Percentiles rank a stretch among this genome's conserved stretches.
Evolutionary conservation across 2,329 filamentous ascomycete species (phyloP).

Genomic region (Colletotrichum lindemuthianum): DNA sequence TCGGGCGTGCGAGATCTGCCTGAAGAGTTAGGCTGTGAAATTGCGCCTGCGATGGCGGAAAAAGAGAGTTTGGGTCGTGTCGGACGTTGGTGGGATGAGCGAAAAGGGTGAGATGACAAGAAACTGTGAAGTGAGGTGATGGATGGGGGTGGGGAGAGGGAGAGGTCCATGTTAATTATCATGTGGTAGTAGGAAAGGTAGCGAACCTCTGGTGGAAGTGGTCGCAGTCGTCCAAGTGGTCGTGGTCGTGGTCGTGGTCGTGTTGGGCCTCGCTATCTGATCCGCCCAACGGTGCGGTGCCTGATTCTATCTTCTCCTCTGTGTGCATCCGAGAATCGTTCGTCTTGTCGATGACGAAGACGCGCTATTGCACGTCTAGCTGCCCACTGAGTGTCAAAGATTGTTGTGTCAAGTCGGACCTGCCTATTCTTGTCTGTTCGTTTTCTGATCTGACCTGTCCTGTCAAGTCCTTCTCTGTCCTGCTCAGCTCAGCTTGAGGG

Average conservation of each 20-base stretch:
- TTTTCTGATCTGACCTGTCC: no score
- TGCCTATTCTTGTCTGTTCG: not conserved
- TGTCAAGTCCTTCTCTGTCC: not conserved
- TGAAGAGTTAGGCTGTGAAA: slow-evolving; percentile 24
- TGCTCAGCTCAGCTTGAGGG: slow-evolving; percentile 20
- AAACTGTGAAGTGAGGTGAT: slow-evolving; percentile 30
- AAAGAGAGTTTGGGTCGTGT: slow-evolving; percentile 30
- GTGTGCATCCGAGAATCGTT: no score
- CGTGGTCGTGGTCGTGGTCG: slow-evolving; percentile 14
- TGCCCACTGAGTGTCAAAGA: no score
- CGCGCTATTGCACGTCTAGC: no score
- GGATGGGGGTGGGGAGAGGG: slow-evolving; percentile 1
- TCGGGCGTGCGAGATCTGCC: slow-evolving; percentile 12
- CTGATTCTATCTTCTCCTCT: no score
- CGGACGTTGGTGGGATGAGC: slow-evolving; percentile 32
- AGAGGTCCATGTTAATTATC: slow-evolving; percentile 26
- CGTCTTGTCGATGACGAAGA: no score
- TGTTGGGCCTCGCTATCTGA: slow-evolving; percentile 22
- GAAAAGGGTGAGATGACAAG: slow-evolving; percentile 34
- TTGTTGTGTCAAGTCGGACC: not conserved
- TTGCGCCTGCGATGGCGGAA: not conserved
- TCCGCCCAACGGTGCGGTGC: slow-evolving; percentile 1
- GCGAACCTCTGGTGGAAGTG: slow-evolving; percentile 26
- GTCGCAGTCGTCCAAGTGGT: not conserved
- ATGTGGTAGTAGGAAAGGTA: slow-evolving; percentile 14